Conservation (phyloP, 176 grass and related monocot species). For the Zizania latifolia region DNA sequence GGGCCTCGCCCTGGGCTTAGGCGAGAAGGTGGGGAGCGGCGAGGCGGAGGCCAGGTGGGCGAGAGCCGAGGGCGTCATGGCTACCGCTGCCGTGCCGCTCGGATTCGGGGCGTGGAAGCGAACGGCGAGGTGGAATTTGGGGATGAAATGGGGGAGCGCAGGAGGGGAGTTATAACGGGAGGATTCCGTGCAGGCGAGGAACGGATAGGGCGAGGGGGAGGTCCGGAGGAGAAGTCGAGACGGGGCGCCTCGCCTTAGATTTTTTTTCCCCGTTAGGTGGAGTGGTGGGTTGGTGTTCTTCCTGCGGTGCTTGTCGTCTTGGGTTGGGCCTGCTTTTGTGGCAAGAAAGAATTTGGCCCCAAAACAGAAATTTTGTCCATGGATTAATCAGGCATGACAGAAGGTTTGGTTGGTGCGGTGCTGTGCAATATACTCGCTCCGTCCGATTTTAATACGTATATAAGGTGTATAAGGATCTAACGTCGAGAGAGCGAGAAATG, state of each 20-base stretch:
- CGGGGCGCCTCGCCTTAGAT: too few species aligned
- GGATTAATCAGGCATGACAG: too few species aligned
- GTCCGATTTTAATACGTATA: too few species aligned
- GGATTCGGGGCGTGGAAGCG: not conserved
- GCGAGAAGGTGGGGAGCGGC: conserved; percentile 18
- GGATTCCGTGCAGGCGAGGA: too few species aligned
- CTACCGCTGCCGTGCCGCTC: not conserved
- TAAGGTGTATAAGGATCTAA: too few species aligned
- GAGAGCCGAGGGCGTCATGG: conserved; percentile 38
- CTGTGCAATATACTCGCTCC: too few species aligned
- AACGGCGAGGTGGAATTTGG: not conserved
- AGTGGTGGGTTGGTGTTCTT: not conserved
- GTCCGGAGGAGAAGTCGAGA: not conserved
- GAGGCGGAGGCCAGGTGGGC: conserved; percentile 17
- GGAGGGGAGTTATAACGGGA: conserved; percentile 15
- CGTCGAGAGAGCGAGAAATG: too few species aligned
- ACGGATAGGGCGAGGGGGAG: conserved; percentile 34
- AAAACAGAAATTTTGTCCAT: not conserved
- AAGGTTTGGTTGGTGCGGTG: too few species aligned
- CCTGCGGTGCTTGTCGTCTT: not conserved
- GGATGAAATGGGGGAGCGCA: not conserved
- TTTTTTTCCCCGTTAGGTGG: not conserved
- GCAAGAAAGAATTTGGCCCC: conserved; percentile 37
- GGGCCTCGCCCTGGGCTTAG: not conserved
- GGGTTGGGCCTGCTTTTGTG: conserved; percentile 8